Base-by-base conservation (phyloP, 2,329 filamentous ascomycete genomes). In the Trichoderma semiorbis region DNA sequence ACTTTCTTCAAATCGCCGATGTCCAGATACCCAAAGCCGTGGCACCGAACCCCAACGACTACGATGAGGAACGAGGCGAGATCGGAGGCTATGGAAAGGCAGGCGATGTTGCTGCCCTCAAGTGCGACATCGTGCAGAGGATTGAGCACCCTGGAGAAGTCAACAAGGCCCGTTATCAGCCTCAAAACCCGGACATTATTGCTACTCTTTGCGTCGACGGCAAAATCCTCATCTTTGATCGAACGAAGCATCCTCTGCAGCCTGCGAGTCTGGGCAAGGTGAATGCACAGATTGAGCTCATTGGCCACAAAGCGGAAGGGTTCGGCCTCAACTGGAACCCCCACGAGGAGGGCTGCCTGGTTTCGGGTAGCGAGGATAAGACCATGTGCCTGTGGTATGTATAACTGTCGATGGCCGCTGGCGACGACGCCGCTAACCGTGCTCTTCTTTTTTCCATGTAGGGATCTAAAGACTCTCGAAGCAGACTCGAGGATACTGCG, bases 141-240 rank as follows among this genome's bases (percentile, higher is more conserved):
- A 99, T 99, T 80, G 93, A 97, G 80, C 96, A 99, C 80, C 94
- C 95, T 18, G 93, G 93, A 74, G 96, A 99, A 82, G 94, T 99
- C 80, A 99, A 99, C 87, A 99, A 98, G 85, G 97, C 96, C 18
- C 91, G 96, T 76, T 98, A 98, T 80, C 95, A 98, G 82, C 96
- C 96, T 14, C 95, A 98, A 81, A 99, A 99, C 79, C 94, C 95
- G 6, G 94, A 99, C 78, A 91, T 99, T 72, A 97, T 99, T 77
- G 96, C 96, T 3, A 98, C 96, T 0, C 91, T 98, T 83, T 94
- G 93, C 75, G 90, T 93, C 8, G 93, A 98, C 80, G 93, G 93
- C 74, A 92, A 90, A 75, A 93, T 98, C 55, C 90, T 98, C 80
- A 90, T 99, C 76, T 99, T 97, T 84, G 96, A 99, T 84, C 91